Evolutionary conservation across 148 eudicot genomes (phyloP).

Genomic region (Drosera capensis): DNA sequence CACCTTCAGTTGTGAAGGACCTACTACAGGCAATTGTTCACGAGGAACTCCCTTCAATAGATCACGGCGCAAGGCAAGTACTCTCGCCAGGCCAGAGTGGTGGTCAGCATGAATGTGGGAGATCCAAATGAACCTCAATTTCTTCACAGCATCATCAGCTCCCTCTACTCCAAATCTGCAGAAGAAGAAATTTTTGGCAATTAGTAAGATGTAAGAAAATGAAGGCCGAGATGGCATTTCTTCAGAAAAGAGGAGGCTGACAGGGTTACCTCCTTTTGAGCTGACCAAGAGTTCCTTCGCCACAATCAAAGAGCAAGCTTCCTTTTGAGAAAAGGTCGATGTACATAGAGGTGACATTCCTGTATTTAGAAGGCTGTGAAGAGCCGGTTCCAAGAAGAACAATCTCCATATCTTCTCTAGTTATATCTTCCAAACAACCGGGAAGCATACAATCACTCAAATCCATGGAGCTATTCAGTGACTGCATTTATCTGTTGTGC

Average conservation of each 20-base stretch:
- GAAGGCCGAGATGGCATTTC: neutral
- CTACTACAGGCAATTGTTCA: slow-evolving; percentile 66
- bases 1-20: slow-evolving; percentile 66
- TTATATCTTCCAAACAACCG: slow-evolving; percentile 57
- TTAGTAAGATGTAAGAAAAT: neutral
- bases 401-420: slow-evolving; percentile 87
- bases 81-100: slow-evolving; percentile 88
- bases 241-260: neutral
- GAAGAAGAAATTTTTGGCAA: neutral
- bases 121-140: slow-evolving; percentile 73
- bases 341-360: slow-evolving; percentile 79
- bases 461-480: slow-evolving; percentile 70
- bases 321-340: slow-evolving; percentile 86
- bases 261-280: slow-evolving; percentile 70
- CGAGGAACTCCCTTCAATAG: slow-evolving; percentile 52
- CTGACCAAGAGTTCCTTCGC: slow-evolving; percentile 95
- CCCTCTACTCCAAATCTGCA: slow-evolving; percentile 77
- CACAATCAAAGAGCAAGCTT: slow-evolving; percentile 79
- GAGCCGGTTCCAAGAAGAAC: slow-evolving; percentile 95
- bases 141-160: slow-evolving; percentile 67
- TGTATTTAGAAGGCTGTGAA: slow-evolving; percentile 96
- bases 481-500: slow-evolving; percentile 29
- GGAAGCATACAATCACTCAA: slow-evolving; percentile 46
- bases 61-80: slow-evolving; percentile 75
- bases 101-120: slow-evolving; percentile 99